Percentiles rank a stretch among this genome's conserved stretches.
These are phyloP conservation scores for Metarhizium robertsii DNA, from an alignment of 2,329 filamentous ascomycete genomes.

Conservation along the genomic window DNA sequence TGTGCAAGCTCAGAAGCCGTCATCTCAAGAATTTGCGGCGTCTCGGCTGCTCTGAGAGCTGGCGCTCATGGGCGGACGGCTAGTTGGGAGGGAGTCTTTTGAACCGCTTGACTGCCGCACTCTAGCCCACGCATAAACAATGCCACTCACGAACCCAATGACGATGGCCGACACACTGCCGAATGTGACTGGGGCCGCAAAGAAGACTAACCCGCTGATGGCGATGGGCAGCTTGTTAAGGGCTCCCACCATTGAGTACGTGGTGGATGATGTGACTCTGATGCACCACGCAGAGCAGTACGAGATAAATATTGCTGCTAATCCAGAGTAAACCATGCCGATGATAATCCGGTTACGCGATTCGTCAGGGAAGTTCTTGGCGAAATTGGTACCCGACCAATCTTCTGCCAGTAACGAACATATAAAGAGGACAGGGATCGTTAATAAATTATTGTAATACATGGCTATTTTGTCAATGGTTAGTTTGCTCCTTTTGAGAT, in stretches of 20 bases:
- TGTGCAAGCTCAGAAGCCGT: background rate
- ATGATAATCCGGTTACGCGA: slow-evolving; percentile 70
- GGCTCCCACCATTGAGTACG: slow-evolving; percentile 96
- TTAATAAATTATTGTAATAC: slow-evolving; percentile 99
- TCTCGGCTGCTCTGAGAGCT: slow-evolving; percentile 88
- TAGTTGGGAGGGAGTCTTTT: slow-evolving; percentile 59
- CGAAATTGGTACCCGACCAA: slow-evolving; percentile 80
- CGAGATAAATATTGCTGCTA: slow-evolving; percentile 95
- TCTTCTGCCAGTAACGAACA: slow-evolving; percentile 80
- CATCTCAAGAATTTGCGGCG: slow-evolving; percentile 49
- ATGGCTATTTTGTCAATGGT: slow-evolving; percentile 58
- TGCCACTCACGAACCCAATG: slow-evolving; percentile 83
- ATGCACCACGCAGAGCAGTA: slow-evolving; percentile 99
- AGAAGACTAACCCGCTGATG: slow-evolving; percentile 86
- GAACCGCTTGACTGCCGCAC: slow-evolving; percentile 64
- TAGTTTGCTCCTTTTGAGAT: background rate
- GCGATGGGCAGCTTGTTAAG: slow-evolving; percentile 98
- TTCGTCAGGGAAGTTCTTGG: slow-evolving; percentile 79
- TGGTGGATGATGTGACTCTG: slow-evolving; percentile 91
- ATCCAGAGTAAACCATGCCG: slow-evolving; percentile 89
- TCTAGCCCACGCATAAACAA: slow-evolving; percentile 60
- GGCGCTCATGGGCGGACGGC: slow-evolving; percentile 65
- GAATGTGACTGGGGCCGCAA: slow-evolving; percentile 85
- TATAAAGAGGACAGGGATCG: slow-evolving; percentile 81
- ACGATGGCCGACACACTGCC: slow-evolving; percentile 86